A percentile compares a stretch with the other conserved stretches of the same genome.
phyloP scores from a whole-genome alignment of 192 early-diverging fungal species.

The Neocallimastix lanati region DNA sequence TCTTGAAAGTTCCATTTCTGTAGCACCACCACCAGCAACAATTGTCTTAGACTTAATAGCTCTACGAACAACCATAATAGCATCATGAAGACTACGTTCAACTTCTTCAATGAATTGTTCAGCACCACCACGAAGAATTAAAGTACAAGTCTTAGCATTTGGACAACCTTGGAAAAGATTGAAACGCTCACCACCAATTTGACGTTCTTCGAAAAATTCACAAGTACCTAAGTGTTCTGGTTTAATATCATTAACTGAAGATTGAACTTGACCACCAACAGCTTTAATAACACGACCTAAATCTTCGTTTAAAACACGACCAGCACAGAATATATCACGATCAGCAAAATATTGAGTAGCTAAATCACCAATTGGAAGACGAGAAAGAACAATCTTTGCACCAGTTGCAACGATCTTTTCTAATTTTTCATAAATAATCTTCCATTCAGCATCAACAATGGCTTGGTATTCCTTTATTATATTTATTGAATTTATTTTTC shows the following conservation, averaged over 20 bases:
- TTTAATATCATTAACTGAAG: slow-evolving; percentile 70
- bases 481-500: too few species aligned
- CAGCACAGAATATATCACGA: slow-evolving; percentile 96
- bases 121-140: slow-evolving; percentile 89
- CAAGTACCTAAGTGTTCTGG: slow-evolving; percentile 72
- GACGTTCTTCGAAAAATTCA: slow-evolving; percentile 81
- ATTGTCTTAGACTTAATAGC: slow-evolving; percentile 90
- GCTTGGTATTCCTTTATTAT: slow-evolving; percentile 77
- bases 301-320: slow-evolving; percentile 85
- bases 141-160: slow-evolving; percentile 83
- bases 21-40: slow-evolving; percentile 94
- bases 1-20: slow-evolving; percentile 93
- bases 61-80: slow-evolving; percentile 97
- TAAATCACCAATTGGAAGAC: slow-evolving; percentile 93
- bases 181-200: slow-evolving; percentile 92
- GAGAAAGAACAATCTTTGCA: slow-evolving; percentile 93
- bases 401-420: slow-evolving; percentile 87
- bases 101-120: slow-evolving; percentile 99
- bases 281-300: slow-evolving; percentile 84
- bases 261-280: slow-evolving; percentile 82
- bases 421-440: slow-evolving; percentile 96
- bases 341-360: slow-evolving; percentile 99
- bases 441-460: slow-evolving; percentile 98
- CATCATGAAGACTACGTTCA: slow-evolving; percentile 90
- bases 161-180: slow-evolving; percentile 92